Base-by-base conservation (phyloP, 2,329 filamentous ascomycete species). In the Hysterium pulicare region DNA sequence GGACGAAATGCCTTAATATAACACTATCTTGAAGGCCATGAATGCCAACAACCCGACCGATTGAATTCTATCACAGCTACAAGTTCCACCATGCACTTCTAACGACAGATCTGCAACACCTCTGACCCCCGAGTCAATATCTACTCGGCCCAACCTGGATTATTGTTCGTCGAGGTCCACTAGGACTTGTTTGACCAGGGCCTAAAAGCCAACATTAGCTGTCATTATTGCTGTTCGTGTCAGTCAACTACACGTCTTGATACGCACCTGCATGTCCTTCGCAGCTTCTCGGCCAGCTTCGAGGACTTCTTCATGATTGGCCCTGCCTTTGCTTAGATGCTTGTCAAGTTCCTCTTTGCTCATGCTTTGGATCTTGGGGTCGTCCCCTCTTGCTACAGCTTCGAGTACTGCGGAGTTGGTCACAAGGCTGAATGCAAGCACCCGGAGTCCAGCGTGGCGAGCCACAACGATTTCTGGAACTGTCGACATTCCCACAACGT, bases 401-500 rank as follows among this genome's bases (percentile, higher is more conserved):
- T 81, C 74, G 34, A 83, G 62, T 5, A 84, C 78, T 6, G 78
- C 77, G 20, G 73, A 77, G 61, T 86, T 85, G 13, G 82, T 85
- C 17, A 85, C 81, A 36, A 86, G 64, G 57, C 81, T 84, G 56
- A 85, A 76, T 5, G 80, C 82, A 28, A 85, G 66, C 5, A 86
- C 77, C 21, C 76, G 70, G 52, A 85, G 74, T n/a, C 77, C 78
- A 41, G 72, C 75, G 59, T 86, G 82, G 49, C 82, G 72, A 23
- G 82, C 82, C 13, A 82, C 79, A 38, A 85, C 75, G 40, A 84
- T 82, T 57, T 86, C 82, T 6, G 82, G 82, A 21, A 85, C 81
- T 1, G 82, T 85, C 23, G 79, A 83, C 82, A 86, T 85, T 11
- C 82, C 82, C 2, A 85, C 82, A n/a, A 84, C 68, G 55, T 85